A percentile compares a stretch with the other conserved stretches of the same genome.
These are phyloP conservation scores for Xylaria polymorpha DNA, from an alignment of 2,329 filamentous ascomycete species.

Conservation along the genomic window DNA sequence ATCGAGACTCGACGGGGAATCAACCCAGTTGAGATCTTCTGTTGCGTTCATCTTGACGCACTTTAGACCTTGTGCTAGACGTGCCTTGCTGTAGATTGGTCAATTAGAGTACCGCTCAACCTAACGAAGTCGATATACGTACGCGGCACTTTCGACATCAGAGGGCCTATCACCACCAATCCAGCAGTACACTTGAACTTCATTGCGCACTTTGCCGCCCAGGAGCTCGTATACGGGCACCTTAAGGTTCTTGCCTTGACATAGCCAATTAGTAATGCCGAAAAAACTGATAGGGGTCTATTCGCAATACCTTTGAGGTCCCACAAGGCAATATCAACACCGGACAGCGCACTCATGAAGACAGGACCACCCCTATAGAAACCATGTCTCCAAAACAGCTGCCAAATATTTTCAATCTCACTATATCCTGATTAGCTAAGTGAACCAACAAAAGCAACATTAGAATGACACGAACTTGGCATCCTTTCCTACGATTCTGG, in stretches of 20 bases:
- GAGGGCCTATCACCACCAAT: constrained; percentile 78
- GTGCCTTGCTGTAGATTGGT: constrained; percentile 58
- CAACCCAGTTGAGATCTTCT: constrained; percentile 80
- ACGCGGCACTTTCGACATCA: constrained; percentile 74
- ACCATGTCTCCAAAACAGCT: constrained; percentile 74
- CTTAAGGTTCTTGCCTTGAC: constrained; percentile 58
- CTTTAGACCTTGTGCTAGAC: constrained; percentile 71
- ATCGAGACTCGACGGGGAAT: constrained; percentile 73
- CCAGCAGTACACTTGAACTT: constrained; percentile 80
- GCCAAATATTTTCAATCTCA: constrained; percentile 86
- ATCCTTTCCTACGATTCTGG: constrained; percentile 71
- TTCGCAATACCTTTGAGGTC: constrained; percentile 71
- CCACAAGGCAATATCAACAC: constrained; percentile 84
- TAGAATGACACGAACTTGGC: constrained; percentile 66
- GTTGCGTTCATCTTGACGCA: constrained; percentile 85
- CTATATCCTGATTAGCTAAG: constrained; percentile 53
- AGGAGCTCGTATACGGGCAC: constrained; percentile 80
- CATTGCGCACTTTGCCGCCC: constrained; percentile 77
- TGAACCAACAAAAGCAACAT: background rate
- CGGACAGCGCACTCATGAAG: constrained; percentile 81
- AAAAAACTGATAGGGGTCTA: too few species aligned
- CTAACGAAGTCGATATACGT: constrained; percentile 42
- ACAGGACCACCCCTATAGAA: constrained; percentile 85
- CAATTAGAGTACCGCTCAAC: background rate
- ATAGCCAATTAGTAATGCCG: constrained; percentile 1